Evolutionary conservation across 202 grass and related monocot species (phyloP), one percentile per base, ranked within the genome.

Genomic region (Schoenoplectus tabernaemontani): DNA sequence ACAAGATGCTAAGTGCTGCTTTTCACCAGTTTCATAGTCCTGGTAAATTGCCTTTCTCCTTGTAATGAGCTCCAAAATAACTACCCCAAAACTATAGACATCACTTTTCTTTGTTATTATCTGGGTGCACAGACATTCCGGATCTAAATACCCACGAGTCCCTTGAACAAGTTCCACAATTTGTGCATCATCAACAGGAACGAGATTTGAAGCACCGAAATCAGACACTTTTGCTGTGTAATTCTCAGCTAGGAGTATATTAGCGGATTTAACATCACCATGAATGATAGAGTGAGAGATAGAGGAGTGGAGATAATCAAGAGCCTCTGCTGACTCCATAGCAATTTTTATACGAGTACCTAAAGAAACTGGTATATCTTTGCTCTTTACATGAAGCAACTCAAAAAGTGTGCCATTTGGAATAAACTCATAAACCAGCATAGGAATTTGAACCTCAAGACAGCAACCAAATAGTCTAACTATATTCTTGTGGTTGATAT

Each of bases 381-480:
- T 42, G 2, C 48, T 20, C 51, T 56, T 56, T 56, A 4, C 4
- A 57, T 93, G 91, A 83, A 93, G 91, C 32, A 88, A 83, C 10
- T 90, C 82, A 84, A 32, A 88, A 1, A 93, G 75, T 0, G 84
- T 83, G 0, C 91, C 84, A 0, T 90, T 90, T 22, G 86, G 79
- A 7, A 86, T 23, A 32, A 93, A 93, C 83, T 93, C 91, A 39
- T 93, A 90, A 4, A 90, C 73, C 66, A 93, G 78, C 88, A 93
- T 90, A 0, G 83, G 88, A 0, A 93, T 76, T 86, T 90, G 78
- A 60, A 88, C 82, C 57, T 90, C 91, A 24, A 93, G 74, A 28
- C 87, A 93, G 34, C 88, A 90, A 9, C 88, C 90, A 0, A 90
- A 66, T 84, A 93, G 72, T 70, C 72, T 85, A 15, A 90, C 85